A percentile compares a stretch with the other conserved stretches of the same genome.
phyloP scores from a whole-genome alignment of 352 stramenopile genomes.

The Phytophthora pluvialis region DNA sequence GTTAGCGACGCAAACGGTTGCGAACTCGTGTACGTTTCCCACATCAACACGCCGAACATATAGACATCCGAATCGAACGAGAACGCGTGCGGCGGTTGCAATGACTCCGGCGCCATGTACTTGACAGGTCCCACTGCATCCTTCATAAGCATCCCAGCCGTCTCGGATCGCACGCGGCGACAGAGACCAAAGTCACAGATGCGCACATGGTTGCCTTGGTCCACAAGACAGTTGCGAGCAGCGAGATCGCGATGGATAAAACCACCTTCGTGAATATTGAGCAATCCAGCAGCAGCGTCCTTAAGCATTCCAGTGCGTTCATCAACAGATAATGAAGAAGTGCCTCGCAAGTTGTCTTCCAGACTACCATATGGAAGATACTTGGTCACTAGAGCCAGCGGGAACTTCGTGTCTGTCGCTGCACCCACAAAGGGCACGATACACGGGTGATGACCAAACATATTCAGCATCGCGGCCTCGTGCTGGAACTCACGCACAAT shows the following conservation, averaged over 20 bases:
- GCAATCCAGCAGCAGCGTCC: constrained; percentile 70
- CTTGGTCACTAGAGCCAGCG: constrained; percentile 72
- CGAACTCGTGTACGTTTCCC: constrained; percentile 71
- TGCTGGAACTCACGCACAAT: constrained; percentile 87
- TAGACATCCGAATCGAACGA: constrained; percentile 83
- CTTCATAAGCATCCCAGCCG: constrained; percentile 64
- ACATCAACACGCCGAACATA: constrained; percentile 89
- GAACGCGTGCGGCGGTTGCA: constrained; percentile 75
- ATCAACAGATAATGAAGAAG: constrained; percentile 27
- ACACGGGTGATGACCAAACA: constrained; percentile 86
- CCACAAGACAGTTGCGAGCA: constrained; percentile 80
- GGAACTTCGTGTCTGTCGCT: constrained; percentile 70
- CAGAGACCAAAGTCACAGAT: constrained; percentile 86
- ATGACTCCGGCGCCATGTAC: constrained; percentile 87
- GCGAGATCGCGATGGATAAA: constrained; percentile 87
- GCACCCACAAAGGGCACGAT: constrained; percentile 85
- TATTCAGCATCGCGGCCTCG: constrained; percentile 77
- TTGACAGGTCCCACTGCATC: constrained; percentile 74
- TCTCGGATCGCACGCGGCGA: constrained; percentile 60
- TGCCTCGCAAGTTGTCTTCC: constrained; percentile 70
- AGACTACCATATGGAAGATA: constrained; percentile 79
- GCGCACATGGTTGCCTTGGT: constrained; percentile 62
- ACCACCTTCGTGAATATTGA: constrained; percentile 88
- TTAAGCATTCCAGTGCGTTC: constrained; percentile 74
- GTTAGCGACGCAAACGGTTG: constrained; percentile 63